A percentile compares a stretch with the other conserved stretches of the same genome.
phyloP scores from a whole-genome alignment of 2,329 filamentous ascomycete genomes.

The Neopestalotiopsis rosae region DNA sequence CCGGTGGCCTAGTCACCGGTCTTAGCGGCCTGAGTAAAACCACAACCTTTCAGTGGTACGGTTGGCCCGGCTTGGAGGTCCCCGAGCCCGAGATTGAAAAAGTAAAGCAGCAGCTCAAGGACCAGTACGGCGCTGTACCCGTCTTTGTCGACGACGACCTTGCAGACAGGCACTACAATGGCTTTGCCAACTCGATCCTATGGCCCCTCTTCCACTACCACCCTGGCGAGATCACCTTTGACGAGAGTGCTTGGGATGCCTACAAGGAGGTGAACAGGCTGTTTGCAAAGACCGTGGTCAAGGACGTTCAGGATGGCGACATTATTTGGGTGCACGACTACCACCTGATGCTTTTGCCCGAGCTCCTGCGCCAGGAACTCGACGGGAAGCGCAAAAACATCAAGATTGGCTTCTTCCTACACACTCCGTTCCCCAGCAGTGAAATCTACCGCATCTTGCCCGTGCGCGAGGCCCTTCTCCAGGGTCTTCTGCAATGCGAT shows the following conservation, averaged over 20 bases:
- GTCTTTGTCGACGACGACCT: conserved; percentile 94
- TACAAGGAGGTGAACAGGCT: conserved; percentile 92
- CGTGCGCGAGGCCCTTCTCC: conserved; percentile 85
- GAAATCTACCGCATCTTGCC: conserved; percentile 97
- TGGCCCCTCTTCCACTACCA: conserved; percentile 99
- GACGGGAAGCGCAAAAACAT: conserved; percentile 83
- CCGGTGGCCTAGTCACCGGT: conserved; percentile 91
- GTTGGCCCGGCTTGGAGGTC: conserved; percentile 93
- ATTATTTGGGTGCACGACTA: conserved; percentile 99
- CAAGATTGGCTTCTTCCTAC: conserved; percentile 97
- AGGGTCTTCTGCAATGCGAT: conserved; percentile 90
- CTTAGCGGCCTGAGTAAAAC: conserved; percentile 90
- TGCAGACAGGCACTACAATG: conserved; percentile 95
- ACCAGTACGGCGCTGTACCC: conserved; percentile 87
- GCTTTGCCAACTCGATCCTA: conserved; percentile 96
- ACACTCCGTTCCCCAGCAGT: conserved; percentile 95
- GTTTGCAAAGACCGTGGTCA: conserved; percentile 86
- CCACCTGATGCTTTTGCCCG: conserved; percentile 94
- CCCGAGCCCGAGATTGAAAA: conserved; percentile 79
- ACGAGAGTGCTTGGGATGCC: conserved; percentile 91
- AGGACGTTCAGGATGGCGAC: conserved; percentile 90
- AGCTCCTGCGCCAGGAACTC: conserved; percentile 93
- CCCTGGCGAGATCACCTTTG: conserved; percentile 96
- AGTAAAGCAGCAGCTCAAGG: conserved; percentile 79
- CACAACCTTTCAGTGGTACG: conserved; percentile 97